A percentile compares a stretch with the other conserved stretches of the same genome.
phyloP scores from a whole-genome alignment of 2,329 filamentous ascomycete species.

The Fonsecaea monophora region DNA sequence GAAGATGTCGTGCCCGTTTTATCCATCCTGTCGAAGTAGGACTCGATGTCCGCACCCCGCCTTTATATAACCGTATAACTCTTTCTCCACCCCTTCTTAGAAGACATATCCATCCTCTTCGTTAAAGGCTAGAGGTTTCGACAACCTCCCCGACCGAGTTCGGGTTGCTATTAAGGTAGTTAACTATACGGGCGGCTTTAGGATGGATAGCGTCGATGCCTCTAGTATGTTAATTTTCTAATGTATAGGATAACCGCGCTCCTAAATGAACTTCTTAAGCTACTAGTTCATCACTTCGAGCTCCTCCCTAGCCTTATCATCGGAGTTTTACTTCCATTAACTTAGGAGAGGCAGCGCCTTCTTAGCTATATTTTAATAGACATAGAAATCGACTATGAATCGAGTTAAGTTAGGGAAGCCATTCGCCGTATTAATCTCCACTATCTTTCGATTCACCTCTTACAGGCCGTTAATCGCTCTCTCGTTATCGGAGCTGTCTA shows the following conservation, averaged over 20 bases:
- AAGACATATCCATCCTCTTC: constrained; percentile 20
- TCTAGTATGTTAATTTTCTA: constrained; percentile 16
- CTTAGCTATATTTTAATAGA: constrained; percentile 14
- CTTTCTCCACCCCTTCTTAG: constrained; percentile 19
- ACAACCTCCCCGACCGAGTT: constrained; percentile 9
- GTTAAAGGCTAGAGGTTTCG: constrained; percentile 17
- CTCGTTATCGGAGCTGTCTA: constrained; percentile 16
- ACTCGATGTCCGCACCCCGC: constrained; percentile 17
- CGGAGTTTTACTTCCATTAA: constrained; percentile 16
- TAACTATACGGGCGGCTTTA: background rate
- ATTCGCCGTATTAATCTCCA: constrained; percentile 17
- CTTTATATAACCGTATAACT: constrained; percentile 23
- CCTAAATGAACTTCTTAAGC: constrained; percentile 13
- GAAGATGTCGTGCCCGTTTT: constrained; percentile 23
- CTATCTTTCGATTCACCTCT: constrained; percentile 21
- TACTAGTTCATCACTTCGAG: constrained; percentile 20
- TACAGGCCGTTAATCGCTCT: constrained; percentile 15
- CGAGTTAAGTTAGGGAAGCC: constrained; percentile 16
- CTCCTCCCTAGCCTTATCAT: constrained; percentile 19
- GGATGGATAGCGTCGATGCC: background rate
- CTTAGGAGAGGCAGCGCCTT: constrained; percentile 10
- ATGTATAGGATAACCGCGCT: constrained; percentile 15
- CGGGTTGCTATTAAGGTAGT: background rate
- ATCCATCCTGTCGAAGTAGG: constrained; percentile 17
- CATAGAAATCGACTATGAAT: constrained; percentile 19